Base-by-base conservation (phyloP, 2,329 filamentous ascomycete species). In the Fusarium ambrosium region DNA sequence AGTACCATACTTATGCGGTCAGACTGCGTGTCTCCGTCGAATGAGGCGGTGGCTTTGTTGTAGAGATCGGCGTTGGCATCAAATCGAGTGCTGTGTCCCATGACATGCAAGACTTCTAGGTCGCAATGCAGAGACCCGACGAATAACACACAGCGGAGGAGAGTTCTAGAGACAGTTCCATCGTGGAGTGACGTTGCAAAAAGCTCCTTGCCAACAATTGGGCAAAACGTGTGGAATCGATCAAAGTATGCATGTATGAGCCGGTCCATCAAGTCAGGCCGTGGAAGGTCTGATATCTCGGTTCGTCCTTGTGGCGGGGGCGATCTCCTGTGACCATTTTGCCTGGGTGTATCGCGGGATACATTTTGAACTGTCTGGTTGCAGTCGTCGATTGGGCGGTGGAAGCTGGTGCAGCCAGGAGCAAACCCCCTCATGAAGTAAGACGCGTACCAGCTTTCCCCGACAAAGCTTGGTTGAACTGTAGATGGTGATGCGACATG, bases 221-320 rank as follows among this genome's bases (percentile, higher is more conserved):
- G 71, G 2, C 71, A 70, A 1, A 73, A 73, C 0, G 29, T 6
- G 0, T 67, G 70, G 0, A 73, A 73, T 0, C 43, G 36, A 0
- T 67, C 53, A 7, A 73, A 73, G 22, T 73, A 73, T 7, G 37
- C 62, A 2, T 73, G 62, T 1, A 73, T 70, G 0, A 73, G 43
- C 0, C 43, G 18, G 0, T 73, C 58, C 1, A 60, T 6, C 0
- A 51, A 51, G 24, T 51, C 45, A 2, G 45, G 45, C 2, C 45
- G 45, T 9, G 45, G 45, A 0, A 51, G 45, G 16, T 51, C 45
- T 29, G 45, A 51, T n/a, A 51, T 24, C 24, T 51, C 45, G 45
- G 45, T 51, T 51, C 45, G 45, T 4, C 24, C 45, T 6, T 16
- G 45, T n/a, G 45, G 16, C 1, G 16, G 45, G 0, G 16, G 45